A percentile compares a stretch with the other conserved stretches of the same genome.
Evolutionary conservation across 2,329 filamentous ascomycete species (phyloP).

Genomic region (Leptographium flavum): DNA sequence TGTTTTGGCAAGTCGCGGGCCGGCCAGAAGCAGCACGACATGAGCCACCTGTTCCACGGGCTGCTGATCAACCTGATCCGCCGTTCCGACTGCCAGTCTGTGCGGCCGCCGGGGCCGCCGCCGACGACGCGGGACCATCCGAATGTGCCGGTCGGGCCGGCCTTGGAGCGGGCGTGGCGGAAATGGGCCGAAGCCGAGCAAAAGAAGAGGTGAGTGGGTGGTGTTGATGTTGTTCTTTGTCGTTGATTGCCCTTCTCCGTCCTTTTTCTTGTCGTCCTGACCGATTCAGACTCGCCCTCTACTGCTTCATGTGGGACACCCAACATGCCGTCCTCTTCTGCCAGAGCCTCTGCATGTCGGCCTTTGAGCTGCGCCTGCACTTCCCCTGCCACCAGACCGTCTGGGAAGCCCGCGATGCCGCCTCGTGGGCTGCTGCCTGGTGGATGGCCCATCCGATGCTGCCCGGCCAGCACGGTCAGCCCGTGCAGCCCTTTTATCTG

Average conservation of each 20-base stretch:
- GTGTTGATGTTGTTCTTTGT: not conserved
- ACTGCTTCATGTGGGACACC: constrained; percentile 12
- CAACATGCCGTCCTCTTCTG: constrained; percentile 12
- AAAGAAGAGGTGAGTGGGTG: constrained; percentile 5
- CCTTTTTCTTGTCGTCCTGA: not conserved
- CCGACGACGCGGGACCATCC: not conserved
- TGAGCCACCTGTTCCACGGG: constrained; percentile 11
- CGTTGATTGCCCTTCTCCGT: not conserved
- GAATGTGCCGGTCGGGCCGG: not conserved
- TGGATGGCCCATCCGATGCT: too few species aligned
- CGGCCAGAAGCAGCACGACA: constrained; percentile 11
- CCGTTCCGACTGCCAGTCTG: constrained; percentile 9
- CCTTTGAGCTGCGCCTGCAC: constrained; percentile 9
- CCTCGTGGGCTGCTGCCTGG: constrained; percentile 4
- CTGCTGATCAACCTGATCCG: constrained; percentile 11
- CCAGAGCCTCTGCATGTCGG: constrained; percentile 12
- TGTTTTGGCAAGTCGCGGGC: constrained; percentile 11
- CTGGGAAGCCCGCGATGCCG: constrained; percentile 7
- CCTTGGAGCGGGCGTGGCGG: constrained; percentile 2
- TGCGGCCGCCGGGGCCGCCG: not conserved
- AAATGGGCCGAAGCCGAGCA: constrained; percentile 8
- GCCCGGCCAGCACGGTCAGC: not conserved
- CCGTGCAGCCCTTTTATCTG: not conserved
- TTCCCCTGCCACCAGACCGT: constrained; percentile 8
- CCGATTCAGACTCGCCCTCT: constrained; percentile 5